Evolutionary conservation across 2,329 filamentous ascomycete species (phyloP).

Genomic region (Madurella fahalii): DNA sequence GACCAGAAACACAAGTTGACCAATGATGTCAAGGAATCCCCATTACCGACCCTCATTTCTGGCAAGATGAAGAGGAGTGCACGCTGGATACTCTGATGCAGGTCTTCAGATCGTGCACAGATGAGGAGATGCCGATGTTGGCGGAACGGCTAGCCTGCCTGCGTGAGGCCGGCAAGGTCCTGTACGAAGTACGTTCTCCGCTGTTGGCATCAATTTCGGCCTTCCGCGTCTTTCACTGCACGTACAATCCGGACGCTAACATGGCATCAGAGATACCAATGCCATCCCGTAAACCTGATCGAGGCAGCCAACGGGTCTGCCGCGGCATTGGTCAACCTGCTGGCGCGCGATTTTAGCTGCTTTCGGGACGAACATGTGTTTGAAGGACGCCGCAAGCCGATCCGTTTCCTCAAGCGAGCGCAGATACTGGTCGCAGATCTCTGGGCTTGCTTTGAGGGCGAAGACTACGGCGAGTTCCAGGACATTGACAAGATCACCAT

Average conservation of each 20-base stretch:
- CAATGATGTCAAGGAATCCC: slow-evolving; percentile 59
- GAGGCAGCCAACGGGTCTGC: slow-evolving; percentile 73
- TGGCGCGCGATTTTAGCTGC: slow-evolving; percentile 76
- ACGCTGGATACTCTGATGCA: slow-evolving; percentile 68
- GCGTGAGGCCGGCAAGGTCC: slow-evolving; percentile 74
- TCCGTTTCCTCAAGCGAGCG: slow-evolving; percentile 87
- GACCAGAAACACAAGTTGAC: background rate
- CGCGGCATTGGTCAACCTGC: slow-evolving; percentile 76
- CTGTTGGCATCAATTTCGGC: background rate
- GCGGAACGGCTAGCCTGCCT: slow-evolving; percentile 73
- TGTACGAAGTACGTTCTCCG: slow-evolving; percentile 61
- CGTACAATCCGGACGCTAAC: slow-evolving; percentile 14
- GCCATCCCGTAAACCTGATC: slow-evolving; percentile 70
- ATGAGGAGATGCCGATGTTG: slow-evolving; percentile 83
- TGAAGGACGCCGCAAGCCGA: slow-evolving; percentile 61
- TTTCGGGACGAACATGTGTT: slow-evolving; percentile 80
- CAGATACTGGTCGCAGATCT: slow-evolving; percentile 95
- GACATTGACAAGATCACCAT: slow-evolving; percentile 97
- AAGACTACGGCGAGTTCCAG: slow-evolving; percentile 71
- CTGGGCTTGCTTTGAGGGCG: slow-evolving; percentile 91
- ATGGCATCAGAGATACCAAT: slow-evolving; percentile 62
- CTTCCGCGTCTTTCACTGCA: background rate
- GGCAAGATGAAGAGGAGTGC: slow-evolving; percentile 72
- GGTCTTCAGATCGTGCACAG: slow-evolving; percentile 81
- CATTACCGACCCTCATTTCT: slow-evolving; percentile 84